Evolutionary conservation across 2,329 filamentous ascomycete species (phyloP).

Genomic region (Didymella lethalis): DNA sequence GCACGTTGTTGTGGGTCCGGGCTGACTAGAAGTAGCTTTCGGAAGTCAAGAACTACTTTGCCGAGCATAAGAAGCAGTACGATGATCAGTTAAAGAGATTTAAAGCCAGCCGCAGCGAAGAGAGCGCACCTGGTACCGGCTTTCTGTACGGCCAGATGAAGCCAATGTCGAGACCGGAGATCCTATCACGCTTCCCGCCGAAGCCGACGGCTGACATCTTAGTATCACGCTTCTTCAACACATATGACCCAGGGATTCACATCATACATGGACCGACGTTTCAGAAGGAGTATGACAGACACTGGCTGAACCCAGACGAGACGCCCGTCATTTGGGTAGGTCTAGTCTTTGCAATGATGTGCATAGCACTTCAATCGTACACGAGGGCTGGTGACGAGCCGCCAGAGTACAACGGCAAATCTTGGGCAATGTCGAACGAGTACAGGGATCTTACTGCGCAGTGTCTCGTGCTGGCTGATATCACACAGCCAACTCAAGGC

Average conservation of each 20-base stretch:
- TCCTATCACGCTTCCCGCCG: constrained; percentile 79
- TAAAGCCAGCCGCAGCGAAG: constrained; percentile 67
- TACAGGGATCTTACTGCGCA: constrained; percentile 79
- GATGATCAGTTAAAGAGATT: constrained; percentile 82
- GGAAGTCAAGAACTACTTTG: constrained; percentile 93
- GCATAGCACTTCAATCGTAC: constrained; percentile 79
- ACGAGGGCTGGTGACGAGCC: constrained; percentile 82
- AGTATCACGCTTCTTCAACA: constrained; percentile 90
- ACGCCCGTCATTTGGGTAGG: constrained; percentile 81
- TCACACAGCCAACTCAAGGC: constrained; percentile 75
- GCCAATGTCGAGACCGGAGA: constrained; percentile 75
- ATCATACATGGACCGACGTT: constrained; percentile 77
- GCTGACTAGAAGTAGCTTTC: constrained; percentile 66
- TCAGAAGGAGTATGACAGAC: constrained; percentile 69
- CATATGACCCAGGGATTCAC: constrained; percentile 69
- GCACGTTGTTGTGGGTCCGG: not conserved
- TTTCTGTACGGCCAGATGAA: constrained; percentile 79
- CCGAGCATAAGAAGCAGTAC: constrained; percentile 84
- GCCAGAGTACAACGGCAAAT: constrained; percentile 75
- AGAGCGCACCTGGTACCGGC: constrained; percentile 70
- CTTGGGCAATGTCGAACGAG: constrained; percentile 57
- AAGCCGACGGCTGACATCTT: constrained; percentile 85
- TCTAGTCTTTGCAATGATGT: constrained; percentile 77
- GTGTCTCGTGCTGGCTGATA: constrained; percentile 77
- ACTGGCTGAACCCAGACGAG: constrained; percentile 76